Evolutionary conservation across 345 rosid genomes (phyloP).

Genomic region (Euphorbia tirucalli): DNA sequence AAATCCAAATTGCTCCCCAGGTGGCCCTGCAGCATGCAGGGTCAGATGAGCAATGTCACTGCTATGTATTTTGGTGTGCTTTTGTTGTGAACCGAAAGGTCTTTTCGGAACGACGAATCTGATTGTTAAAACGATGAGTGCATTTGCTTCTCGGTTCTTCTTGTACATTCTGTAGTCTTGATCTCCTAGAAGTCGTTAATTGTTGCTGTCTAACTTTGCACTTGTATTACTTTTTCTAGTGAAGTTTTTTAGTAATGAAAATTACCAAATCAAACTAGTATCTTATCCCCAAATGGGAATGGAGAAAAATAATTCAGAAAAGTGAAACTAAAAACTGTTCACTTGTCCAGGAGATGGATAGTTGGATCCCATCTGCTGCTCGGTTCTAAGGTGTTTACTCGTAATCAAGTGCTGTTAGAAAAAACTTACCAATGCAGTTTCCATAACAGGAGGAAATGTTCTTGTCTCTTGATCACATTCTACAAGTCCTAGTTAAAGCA

Average conservation of each 20-base stretch:
- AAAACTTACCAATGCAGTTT: no score
- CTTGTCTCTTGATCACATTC: no score
- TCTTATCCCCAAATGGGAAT: neutral
- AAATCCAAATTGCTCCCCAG: slow-evolving; percentile 71
- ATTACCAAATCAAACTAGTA: slow-evolving; percentile 22
- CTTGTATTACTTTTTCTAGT: slow-evolving; percentile 30
- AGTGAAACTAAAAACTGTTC: no score
- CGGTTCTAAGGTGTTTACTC: no score
- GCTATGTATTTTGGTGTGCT: slow-evolving; percentile 45
- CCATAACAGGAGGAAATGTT: no score
- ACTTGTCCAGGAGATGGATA: no score
- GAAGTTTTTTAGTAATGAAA: slow-evolving; percentile 11
- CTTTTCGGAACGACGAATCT: no score
- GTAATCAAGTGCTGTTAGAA: no score
- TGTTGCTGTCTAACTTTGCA: slow-evolving; percentile 30
- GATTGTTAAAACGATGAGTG: slow-evolving; percentile 40
- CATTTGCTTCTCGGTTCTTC: slow-evolving; percentile 31
- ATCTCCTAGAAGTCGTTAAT: slow-evolving; percentile 27
- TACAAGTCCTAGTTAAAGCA: no score
- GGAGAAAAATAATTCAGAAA: neutral
- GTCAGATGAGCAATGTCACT: slow-evolving; percentile 59
- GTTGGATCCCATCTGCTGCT: no score
- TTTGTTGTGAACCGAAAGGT: no score
- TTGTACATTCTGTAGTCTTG: slow-evolving; percentile 26
- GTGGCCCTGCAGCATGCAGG: slow-evolving; percentile 75